Evolutionary conservation across 2,329 filamentous ascomycete genomes (phyloP).

Genomic region (Diaporthe sp.): DNA sequence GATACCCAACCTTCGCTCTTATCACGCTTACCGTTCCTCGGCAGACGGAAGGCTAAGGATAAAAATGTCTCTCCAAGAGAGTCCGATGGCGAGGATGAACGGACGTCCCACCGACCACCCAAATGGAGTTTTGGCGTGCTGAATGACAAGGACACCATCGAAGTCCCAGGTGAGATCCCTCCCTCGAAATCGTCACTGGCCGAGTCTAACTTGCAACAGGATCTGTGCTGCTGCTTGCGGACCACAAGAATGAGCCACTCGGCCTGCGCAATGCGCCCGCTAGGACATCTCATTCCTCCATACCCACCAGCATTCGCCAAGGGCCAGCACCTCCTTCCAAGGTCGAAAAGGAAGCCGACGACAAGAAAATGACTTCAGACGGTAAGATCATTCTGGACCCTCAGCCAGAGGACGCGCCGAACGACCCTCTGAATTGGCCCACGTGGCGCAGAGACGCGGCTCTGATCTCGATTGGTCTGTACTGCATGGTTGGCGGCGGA

Average conservation of each 20-base stretch:
- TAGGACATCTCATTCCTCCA: slow-evolving; percentile 70
- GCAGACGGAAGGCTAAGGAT: background rate
- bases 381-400: slow-evolving; percentile 90
- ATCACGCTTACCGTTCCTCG: slow-evolving; percentile 35
- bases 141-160: slow-evolving; percentile 84
- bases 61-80: slow-evolving; percentile 3
- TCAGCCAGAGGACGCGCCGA: slow-evolving; percentile 90
- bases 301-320: slow-evolving; percentile 59
- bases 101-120: slow-evolving; percentile 40
- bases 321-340: slow-evolving; percentile 49
- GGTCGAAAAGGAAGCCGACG: slow-evolving; percentile 49
- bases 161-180: slow-evolving; percentile 80
- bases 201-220: slow-evolving; percentile 55
- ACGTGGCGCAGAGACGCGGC: slow-evolving; percentile 84
- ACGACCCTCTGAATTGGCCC: slow-evolving; percentile 95
- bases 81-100: slow-evolving; percentile 33
- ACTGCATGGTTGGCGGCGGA: slow-evolving; percentile 93
- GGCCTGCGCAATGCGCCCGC: slow-evolving; percentile 70
- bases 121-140: slow-evolving; percentile 83
- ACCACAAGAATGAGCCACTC: slow-evolving; percentile 70
- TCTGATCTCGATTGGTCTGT: slow-evolving; percentile 86
- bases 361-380: slow-evolving; percentile 78
- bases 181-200: background rate
- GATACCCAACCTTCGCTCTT: background rate
- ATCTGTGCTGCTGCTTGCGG: slow-evolving; percentile 70